Evolutionary conservation across 2,329 filamentous ascomycete species (phyloP), one percentile per base, ranked within the genome.

Genomic region (Hawksworthiomyces lignivorus): DNA sequence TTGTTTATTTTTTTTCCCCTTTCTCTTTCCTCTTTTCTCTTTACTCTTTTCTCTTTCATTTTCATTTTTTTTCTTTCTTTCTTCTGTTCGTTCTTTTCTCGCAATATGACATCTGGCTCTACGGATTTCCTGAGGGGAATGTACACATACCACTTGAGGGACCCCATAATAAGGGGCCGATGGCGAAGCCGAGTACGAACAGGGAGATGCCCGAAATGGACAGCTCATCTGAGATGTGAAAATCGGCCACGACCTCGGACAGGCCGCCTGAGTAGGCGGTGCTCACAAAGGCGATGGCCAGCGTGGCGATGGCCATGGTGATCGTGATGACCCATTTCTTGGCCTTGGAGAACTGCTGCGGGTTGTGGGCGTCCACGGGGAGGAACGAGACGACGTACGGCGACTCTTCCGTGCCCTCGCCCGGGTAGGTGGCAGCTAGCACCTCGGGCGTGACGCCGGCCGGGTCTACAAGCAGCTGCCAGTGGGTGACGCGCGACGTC

Each of bases 301-400:
- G 68, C 1, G 81, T 83, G 12, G 82, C 76, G 21, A 82, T 52
- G 11, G 82, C 80, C 43, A 82, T 75, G 30, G 82, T 57, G 39
- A 74, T 54, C 2, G 80, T 82, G 48, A 82, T 75, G 22, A 58
- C 56, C 82, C 83, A 87, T 63, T 86, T 86, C 59, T 72, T 73
- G 21, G 54, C 42, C 2, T 54, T 45, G 9, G 70, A 61, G 52
- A 78, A 84, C 36, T 66, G 64, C 68, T 82, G 73, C 1, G 83
- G 80, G 57, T 87, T 83, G 49, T 76, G 73, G 9, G 73, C 71
- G 56, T 88, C 84, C 39, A 77, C 15, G 9, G 28, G 60, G 18
- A 85, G 71, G 62, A 81, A 88, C 42, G 77, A 73, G 49, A 87
- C 81, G 24, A 79, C 61, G 49, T 75, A 87, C 1, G 84, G 84